A percentile compares a stretch with the other conserved stretches of the same genome.
Evolutionary conservation across 2,329 filamentous ascomycete genomes (phyloP).

Genomic region (Colletotrichum sp.): DNA sequence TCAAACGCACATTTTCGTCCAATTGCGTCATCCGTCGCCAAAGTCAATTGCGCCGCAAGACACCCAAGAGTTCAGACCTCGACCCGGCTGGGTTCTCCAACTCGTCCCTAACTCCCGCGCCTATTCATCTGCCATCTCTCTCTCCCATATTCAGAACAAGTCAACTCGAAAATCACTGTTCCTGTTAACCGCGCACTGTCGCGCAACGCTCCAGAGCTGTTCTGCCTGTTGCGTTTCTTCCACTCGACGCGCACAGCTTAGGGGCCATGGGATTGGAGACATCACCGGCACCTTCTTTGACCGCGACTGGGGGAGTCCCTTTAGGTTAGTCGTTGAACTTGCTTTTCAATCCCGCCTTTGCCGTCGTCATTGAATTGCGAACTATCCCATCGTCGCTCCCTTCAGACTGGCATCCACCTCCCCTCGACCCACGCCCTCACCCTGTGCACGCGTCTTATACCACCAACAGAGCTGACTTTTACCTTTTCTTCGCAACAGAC

Average conservation of each 20-base stretch:
- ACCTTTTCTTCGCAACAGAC: neutral
- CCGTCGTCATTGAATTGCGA: neutral
- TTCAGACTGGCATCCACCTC: neutral
- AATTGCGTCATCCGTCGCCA: neutral
- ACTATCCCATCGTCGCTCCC: neutral
- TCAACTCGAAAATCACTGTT: neutral
- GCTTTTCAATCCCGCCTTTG: neutral
- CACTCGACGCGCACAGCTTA: neutral
- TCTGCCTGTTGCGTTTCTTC: neutral
- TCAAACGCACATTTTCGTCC: neutral
- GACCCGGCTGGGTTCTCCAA: neutral
- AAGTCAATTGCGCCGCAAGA: neutral
- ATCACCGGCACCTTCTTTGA: slow-evolving; percentile 9
- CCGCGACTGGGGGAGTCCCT: slow-evolving; percentile 10
- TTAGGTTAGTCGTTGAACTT: slow-evolving; percentile 12
- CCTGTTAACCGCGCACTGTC: neutral
- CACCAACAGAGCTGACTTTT: neutral
- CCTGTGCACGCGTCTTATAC: neutral
- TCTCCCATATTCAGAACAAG: neutral
- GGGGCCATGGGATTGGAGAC: slow-evolving; percentile 23
- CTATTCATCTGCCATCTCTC: neutral
- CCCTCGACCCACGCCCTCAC: neutral
- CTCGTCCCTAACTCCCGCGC: neutral
- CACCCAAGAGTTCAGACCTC: neutral
- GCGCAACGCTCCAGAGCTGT: neutral